Evolutionary conservation across 2,329 filamentous ascomycete genomes (phyloP).

Genomic region (Periconia sp.): DNA sequence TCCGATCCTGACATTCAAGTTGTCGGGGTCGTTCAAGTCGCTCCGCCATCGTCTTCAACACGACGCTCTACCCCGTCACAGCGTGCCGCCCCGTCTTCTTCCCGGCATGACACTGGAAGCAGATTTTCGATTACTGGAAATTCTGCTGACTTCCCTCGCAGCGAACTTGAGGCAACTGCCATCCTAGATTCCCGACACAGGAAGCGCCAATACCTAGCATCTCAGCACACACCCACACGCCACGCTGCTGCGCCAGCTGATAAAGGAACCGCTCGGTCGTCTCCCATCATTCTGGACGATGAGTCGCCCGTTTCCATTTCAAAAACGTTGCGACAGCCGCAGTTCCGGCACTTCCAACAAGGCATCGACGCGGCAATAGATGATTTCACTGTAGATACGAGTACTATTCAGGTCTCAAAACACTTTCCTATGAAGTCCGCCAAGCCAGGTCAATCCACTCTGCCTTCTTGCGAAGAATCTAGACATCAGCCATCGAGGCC

Average conservation of each 20-base stretch:
- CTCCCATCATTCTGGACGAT: conserved; percentile 10
- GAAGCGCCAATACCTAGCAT: too few species aligned
- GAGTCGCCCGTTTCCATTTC: neutral
- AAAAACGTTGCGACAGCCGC: conserved; percentile 3
- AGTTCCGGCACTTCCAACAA: conserved; percentile 19
- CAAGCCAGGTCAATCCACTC: conserved; percentile 8
- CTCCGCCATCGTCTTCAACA: neutral
- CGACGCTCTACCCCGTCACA: neutral
- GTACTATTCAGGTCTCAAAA: neutral
- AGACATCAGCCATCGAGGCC: neutral
- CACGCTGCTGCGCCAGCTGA: too few species aligned
- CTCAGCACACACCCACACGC: too few species aligned
- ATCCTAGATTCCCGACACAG: too few species aligned
- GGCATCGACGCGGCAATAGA: too few species aligned
- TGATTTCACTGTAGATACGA: neutral
- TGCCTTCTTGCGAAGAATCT: neutral
- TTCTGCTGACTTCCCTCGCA: conserved; percentile 9
- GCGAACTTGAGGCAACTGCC: conserved; percentile 24
- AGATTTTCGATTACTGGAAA: conserved; percentile 4
- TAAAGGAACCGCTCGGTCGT: conserved; percentile 1
- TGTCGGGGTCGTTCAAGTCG: conserved; percentile 14
- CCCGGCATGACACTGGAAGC: conserved; percentile 22
- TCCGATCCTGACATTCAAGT: conserved; percentile 18
- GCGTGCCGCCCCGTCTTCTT: conserved; percentile 9
- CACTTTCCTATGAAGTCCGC: neutral